Conservation (phyloP, 176 grass and related monocot species). For the Rhipidocladum racemiflorum region DNA sequence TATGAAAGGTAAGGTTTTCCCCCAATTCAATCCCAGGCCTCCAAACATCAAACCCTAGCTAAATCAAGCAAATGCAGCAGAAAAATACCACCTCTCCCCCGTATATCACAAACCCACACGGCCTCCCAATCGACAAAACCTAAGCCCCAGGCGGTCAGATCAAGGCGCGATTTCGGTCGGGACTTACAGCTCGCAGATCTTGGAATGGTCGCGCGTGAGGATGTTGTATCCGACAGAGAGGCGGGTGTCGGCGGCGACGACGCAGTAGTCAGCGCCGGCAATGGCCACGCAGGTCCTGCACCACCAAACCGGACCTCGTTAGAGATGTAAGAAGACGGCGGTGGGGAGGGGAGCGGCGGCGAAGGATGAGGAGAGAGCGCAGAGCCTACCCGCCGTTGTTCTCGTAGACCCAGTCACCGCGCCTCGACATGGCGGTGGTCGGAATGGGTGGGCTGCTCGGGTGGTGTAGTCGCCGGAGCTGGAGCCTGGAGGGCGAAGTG, state of each 20-base stretch:
- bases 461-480: not conserved
- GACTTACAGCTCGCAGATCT: conserved; percentile 93
- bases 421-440: conserved; percentile 70
- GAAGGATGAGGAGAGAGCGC: not conserved
- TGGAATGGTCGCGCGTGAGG: conserved; percentile 94
- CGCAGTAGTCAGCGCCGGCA: conserved; percentile 85
- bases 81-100: not conserved
- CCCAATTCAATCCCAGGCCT: conserved; percentile 1
- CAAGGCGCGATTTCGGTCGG: conserved; percentile 17
- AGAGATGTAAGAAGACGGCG: not conserved
- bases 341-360: not conserved
- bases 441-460: not conserved
- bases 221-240: conserved; percentile 94
- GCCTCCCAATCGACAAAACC: conserved; percentile 15
- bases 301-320: conserved; percentile 18
- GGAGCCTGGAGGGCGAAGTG: not conserved
- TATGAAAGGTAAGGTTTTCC: not conserved
- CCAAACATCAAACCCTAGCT: conserved; percentile 38
- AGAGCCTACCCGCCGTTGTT: conserved; percentile 91
- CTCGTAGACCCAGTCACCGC: conserved; percentile 97
- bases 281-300: conserved; percentile 95
- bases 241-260: conserved; percentile 90
- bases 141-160: conserved; percentile 32
- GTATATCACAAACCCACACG: not conserved
- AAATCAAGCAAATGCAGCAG: not conserved